Base-by-base conservation (phyloP, 257 asterid genomes). In the Solanum tarijense region DNA sequence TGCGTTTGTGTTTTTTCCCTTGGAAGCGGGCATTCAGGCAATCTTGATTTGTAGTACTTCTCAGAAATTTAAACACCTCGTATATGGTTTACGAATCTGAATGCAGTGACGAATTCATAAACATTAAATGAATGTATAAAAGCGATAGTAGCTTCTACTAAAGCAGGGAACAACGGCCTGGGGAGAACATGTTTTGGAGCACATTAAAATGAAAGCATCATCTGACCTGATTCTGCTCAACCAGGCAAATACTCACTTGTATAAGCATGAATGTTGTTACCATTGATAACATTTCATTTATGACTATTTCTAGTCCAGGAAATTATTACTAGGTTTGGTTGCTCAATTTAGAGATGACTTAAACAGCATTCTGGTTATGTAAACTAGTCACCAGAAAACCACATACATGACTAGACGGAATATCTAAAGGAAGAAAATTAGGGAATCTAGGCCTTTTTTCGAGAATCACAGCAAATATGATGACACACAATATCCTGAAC, bases 231-330 rank as follows among this genome's bases (percentile, higher is more conserved):
- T 79, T 91, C 95, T 12, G 98, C 94, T 4, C 98, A 93, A 81
- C 97, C 96, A n/a, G 98, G 98, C n/a, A 90, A 95, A 20, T 96
- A 96, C 88, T 93, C 94, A 25, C 95, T 94, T 85, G 90, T 46
- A 46, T 46, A 46, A 46, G 58, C 5, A 46, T 46, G 18, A 46
- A 46, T 46, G 58, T 46, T 6, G 46, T 39, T 39, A 9, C 12
- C 46, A 39, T 39, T 9, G 12, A 2, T 9, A 39, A 46, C 55
- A 2, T 46, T 46, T 46, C 20, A 13, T 46, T 46, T 46, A 6
- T 46, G 5, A 46, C 20, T 46, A 1, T 46, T 39, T 43, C 52
- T 43, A 43, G 52, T 43, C 16, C 5, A 43, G 18, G 52, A 43
- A 58, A 18, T 20, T 58, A 58, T 7, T 58, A 79, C 35, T 66